Conservation (phyloP, 495 filamentous ascomycete genomes). For the Halenospora varia region DNA sequence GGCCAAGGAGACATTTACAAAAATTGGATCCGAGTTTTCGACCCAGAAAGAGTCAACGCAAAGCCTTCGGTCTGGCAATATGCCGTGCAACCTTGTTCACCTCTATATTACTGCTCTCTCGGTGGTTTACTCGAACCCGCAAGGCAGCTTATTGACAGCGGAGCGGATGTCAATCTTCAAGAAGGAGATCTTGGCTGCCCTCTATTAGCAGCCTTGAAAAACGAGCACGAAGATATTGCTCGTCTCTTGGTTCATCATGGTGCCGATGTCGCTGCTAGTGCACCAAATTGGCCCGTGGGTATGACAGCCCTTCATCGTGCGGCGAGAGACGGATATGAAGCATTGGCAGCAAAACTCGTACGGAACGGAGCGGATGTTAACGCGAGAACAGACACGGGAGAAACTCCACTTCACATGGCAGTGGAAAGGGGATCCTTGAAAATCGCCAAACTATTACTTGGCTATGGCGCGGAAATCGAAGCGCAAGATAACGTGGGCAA, state of each 20-base stretch:
- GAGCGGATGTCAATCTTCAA: constrained; percentile 2
- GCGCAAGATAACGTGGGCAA: constrained; percentile 1
- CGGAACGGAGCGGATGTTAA: constrained; percentile 4
- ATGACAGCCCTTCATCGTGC: neutral
- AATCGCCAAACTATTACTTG: constrained; percentile 14
- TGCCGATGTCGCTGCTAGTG: neutral
- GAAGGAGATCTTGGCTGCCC: neutral
- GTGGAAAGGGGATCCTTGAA: constrained; percentile 5
- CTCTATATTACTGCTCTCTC: constrained; percentile 3
- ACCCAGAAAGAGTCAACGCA: constrained; percentile 7
- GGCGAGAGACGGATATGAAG: neutral
- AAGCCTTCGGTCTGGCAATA: neutral
- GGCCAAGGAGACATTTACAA: constrained; percentile 1
- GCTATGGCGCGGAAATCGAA: constrained; percentile 12
- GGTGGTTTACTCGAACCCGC: neutral
- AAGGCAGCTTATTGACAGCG: neutral
- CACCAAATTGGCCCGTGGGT: neutral
- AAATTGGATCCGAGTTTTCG: constrained; percentile 14
- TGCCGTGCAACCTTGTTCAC: neutral
- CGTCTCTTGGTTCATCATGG: constrained; percentile 23
- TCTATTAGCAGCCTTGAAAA: constrained; percentile 1
- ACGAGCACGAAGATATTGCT: constrained; percentile 1
- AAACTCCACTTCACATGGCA: constrained; percentile 4
- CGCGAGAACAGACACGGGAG: neutral
- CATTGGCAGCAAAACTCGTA: neutral